Conservation (phyloP, 495 filamentous ascomycete genomes). For the Paragyromitra xinjiangensis region DNA sequence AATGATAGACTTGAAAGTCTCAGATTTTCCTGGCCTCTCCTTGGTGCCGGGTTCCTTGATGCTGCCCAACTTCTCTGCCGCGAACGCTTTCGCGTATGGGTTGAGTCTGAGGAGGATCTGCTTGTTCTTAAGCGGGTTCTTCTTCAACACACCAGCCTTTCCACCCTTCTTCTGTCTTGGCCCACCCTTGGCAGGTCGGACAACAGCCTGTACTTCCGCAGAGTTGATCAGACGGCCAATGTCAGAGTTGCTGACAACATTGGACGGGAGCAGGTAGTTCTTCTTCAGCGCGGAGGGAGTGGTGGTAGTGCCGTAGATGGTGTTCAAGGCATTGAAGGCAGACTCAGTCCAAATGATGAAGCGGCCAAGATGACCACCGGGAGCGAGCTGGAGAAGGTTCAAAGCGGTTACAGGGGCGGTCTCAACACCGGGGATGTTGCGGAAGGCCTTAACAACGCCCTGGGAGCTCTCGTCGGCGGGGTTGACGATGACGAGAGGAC, state of each 20-base stretch:
- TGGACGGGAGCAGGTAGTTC: slow-evolving; percentile 94
- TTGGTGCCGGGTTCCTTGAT: slow-evolving; percentile 63
- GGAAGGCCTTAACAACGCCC: slow-evolving; percentile 89
- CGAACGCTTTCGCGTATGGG: slow-evolving; percentile 89
- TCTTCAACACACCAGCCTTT: slow-evolving; percentile 85
- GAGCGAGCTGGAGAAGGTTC: slow-evolving; percentile 98
- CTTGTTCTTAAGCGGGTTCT: slow-evolving; percentile 98
- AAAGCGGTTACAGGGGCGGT: slow-evolving; percentile 91
- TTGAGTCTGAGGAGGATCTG: slow-evolving; percentile 96
- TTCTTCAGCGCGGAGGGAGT: slow-evolving; percentile 88
- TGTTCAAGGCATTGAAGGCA: slow-evolving; percentile 93
- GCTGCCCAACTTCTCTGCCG: slow-evolving; percentile 80
- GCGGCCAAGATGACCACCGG: slow-evolving; percentile 97
- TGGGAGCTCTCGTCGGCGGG: slow-evolving; percentile 84
- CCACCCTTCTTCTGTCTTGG: slow-evolving; percentile 82
- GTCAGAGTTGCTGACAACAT: slow-evolving; percentile 88
- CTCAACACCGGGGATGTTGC: slow-evolving; percentile 98
- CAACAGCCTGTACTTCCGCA: slow-evolving; percentile 93
- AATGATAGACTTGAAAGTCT: slow-evolving; percentile 55
- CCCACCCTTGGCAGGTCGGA: slow-evolving; percentile 86
- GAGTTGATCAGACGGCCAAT: slow-evolving; percentile 97
- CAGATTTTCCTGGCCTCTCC: slow-evolving; percentile 53
- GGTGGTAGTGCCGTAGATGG: slow-evolving; percentile 92
- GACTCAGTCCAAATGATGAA: slow-evolving; percentile 99
- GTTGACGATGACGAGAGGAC: slow-evolving; percentile 95